Evolutionary conservation across 495 filamentous ascomycete genomes (phyloP).

Genomic region (Aspergillus carlsbadensis): DNA sequence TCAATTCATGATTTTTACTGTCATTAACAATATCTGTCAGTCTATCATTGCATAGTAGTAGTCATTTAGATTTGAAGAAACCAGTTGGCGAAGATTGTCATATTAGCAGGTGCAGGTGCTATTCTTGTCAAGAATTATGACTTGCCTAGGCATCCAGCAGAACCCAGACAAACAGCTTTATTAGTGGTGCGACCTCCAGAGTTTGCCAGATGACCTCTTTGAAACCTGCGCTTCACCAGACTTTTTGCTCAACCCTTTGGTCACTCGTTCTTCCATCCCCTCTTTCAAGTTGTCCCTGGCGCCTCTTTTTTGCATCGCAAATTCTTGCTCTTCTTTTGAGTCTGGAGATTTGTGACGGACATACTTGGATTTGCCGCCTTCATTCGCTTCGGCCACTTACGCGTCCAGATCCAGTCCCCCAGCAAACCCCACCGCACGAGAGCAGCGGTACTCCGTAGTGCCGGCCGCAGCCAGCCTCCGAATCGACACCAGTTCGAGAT

Average conservation of each 20-base stretch:
- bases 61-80: too few species aligned
- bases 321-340: not conserved
- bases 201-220: not conserved
- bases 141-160: not conserved
- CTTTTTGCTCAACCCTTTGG: not conserved
- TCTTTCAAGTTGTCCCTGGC: conserved; percentile 4
- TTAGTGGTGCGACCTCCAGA: conserved; percentile 8
- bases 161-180: conserved; percentile 1
- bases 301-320: not conserved
- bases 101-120: not conserved
- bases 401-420: conserved; percentile 25
- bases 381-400: conserved; percentile 23
- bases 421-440: conserved; percentile 31
- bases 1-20: too few species aligned
- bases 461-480: conserved; percentile 13
- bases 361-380: conserved; percentile 6
- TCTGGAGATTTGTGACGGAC: not conserved
- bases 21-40: too few species aligned
- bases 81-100: not conserved
- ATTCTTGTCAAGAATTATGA: not conserved
- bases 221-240: conserved; percentile 1
- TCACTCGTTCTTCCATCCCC: conserved; percentile 2
- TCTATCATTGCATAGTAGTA: too few species aligned
- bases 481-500: conserved; percentile 2
- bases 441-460: conserved; percentile 19